Percentiles rank a stretch among this genome's conserved stretches.
phyloP scores from a whole-genome alignment of 2,329 filamentous ascomycete species.

The Mycosphaerella sp. region DNA sequence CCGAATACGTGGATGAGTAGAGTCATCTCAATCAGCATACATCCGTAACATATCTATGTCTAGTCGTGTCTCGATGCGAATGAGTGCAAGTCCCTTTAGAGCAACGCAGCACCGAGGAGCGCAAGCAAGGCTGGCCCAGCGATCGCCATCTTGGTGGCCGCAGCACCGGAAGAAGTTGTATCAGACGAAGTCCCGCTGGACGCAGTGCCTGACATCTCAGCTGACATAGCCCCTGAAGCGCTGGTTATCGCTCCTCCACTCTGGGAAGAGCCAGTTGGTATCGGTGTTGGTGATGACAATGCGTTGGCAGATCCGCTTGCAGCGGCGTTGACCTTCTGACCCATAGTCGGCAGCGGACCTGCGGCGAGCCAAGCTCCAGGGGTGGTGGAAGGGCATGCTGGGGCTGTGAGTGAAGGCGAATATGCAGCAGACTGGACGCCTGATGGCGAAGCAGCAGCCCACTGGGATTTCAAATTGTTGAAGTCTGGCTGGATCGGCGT shows the following conservation, averaged over 20 bases:
- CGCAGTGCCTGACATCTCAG: too few relatives aligned
- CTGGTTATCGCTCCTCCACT: not conserved
- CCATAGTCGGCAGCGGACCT: slow-evolving; percentile 63
- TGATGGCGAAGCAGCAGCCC: slow-evolving; percentile 64
- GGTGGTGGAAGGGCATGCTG: slow-evolving; percentile 65
- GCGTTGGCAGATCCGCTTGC: slow-evolving; percentile 2
- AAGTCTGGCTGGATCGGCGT: slow-evolving; percentile 71
- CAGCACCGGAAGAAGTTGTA: slow-evolving; percentile 1
- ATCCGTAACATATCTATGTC: slow-evolving; percentile 1
- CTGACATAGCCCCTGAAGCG: not conserved
- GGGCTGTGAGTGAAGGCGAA: slow-evolving; percentile 54
- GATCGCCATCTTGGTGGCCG: slow-evolving; percentile 2
- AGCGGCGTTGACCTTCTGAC: slow-evolving; percentile 30
- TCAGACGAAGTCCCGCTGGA: not conserved
- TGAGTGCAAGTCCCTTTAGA: not conserved
- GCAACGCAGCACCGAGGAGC: slow-evolving; percentile 2
- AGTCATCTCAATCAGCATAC: not conserved
- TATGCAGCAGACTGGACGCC: slow-evolving; percentile 64
- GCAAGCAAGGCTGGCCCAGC: slow-evolving; percentile 8
- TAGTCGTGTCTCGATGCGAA: not conserved
- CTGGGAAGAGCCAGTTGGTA: slow-evolving; percentile 4
- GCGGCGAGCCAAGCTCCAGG: slow-evolving; percentile 65
- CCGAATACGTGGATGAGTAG: too few relatives aligned
- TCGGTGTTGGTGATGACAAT: not conserved
- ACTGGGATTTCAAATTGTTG: slow-evolving; percentile 66